Evolutionary conservation across 2,329 filamentous ascomycete species (phyloP), one percentile per base, ranked within the genome.

Genomic region (Fusarium citri): DNA sequence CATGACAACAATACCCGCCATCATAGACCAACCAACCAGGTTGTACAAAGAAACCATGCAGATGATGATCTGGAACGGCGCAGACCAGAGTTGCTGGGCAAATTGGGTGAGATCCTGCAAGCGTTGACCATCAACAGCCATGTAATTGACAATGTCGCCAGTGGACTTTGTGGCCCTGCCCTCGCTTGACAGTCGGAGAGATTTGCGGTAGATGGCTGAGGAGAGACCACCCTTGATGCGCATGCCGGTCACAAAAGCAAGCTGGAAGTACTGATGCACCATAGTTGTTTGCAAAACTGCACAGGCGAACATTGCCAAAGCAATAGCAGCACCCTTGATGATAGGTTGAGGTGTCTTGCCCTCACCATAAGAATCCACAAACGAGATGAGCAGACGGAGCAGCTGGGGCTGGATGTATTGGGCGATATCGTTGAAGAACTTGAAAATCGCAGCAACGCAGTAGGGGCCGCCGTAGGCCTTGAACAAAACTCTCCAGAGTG

Each of bases 111-210:
- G 84, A 80, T 99, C 96, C 76, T 98, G 93, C 20, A 99, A 86
- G 71, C 97, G 91, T 80, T 99, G 96, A 16, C 95, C 95, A 78
- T 99, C 96, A 12, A 99, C 95, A 47, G 97, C 96, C 95, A 99
- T 99, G 81, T 97, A 96, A 78, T 99, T 99, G 78, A 99, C 96
- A 76, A 99, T 98, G 76, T 99, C 97, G 60, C 96, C 96, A 0
- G 96, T 99, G 1, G 93, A 93, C 82, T 98, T 98, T 46, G 90
- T 82, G 4, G 94, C 88, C 56, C 95, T 89, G 11, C 96, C 96
- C 81, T 99, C 96, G 74, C 97, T 98, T 8, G 95, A 98, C 20
- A 99, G 85, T 69, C 89, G 91, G 67, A 98, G 86, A 0, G 94
- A 92, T 82, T 99, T 99, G 63, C 91, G 88, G 80, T 99, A 99